These are phyloP conservation scores for Leucosporidium scottii DNA, from an alignment of 768 basidiomycete species.

Conservation along the genomic window DNA sequence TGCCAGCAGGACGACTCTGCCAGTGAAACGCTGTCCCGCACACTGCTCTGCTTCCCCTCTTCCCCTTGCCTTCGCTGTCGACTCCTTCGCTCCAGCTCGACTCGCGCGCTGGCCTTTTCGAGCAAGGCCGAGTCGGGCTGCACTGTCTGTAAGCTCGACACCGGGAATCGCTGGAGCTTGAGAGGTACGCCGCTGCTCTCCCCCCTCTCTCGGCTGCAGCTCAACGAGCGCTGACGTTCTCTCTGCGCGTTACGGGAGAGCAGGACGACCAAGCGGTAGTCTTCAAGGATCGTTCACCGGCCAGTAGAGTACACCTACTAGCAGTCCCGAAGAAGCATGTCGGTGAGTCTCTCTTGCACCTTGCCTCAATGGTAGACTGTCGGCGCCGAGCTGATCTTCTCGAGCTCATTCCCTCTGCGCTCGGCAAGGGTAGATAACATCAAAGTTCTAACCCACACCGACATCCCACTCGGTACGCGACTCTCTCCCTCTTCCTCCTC, in stretches of 20 bases:
- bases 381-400: background rate
- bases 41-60: background rate
- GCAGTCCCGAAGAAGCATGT: slow-evolving; percentile 21
- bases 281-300: slow-evolving; percentile 24
- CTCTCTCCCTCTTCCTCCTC: background rate
- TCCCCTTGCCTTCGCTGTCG: background rate
- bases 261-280: slow-evolving; percentile 22
- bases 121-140: background rate
- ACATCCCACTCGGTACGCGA: slow-evolving; percentile 5
- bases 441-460: slow-evolving; percentile 4
- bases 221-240: background rate
- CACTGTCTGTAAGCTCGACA: slow-evolving; percentile 15
- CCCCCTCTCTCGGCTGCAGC: background rate
- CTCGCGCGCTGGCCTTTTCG: background rate
- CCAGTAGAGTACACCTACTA: slow-evolving; percentile 17
- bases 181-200: slow-evolving; percentile 8
- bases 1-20: too few relatives aligned
- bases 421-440: slow-evolving; percentile 23
- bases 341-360: too few relatives aligned
- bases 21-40: too few relatives aligned
- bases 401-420: background rate
- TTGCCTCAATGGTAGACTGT: too few relatives aligned
- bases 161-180: slow-evolving; percentile 15
- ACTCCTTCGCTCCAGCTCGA: background rate
- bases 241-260: too few relatives aligned